Percentiles rank a stretch among this genome's conserved stretches.
These are phyloP conservation scores for Colletotrichum sp. DNA, from an alignment of 2,329 filamentous ascomycete species.

Conservation along the genomic window DNA sequence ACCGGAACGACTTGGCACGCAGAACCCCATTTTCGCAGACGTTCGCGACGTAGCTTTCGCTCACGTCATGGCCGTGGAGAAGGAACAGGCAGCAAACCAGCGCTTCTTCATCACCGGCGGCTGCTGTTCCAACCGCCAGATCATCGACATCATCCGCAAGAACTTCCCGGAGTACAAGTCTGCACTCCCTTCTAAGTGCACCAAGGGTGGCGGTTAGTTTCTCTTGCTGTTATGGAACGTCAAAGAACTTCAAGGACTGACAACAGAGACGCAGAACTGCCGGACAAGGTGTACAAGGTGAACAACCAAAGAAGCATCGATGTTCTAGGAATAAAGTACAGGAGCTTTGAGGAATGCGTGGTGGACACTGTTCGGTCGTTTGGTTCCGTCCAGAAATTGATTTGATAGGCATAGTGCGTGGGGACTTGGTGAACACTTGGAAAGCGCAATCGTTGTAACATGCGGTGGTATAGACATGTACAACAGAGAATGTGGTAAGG, in stretches of 20 bases:
- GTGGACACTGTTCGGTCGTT: background rate
- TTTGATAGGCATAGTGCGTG: background rate
- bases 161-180: background rate
- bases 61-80: background rate
- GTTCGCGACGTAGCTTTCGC: background rate
- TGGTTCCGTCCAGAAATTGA: background rate
- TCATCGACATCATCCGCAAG: background rate
- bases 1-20: background rate
- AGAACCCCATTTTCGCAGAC: background rate
- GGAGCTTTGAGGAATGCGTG: background rate
- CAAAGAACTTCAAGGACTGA: background rate
- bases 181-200: background rate
- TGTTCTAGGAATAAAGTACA: background rate
- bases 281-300: background rate
- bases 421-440: too few species aligned
- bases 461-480: too few species aligned
- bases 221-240: accelerated
- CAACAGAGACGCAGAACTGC: background rate
- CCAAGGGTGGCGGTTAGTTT: background rate
- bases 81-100: background rate
- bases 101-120: background rate
- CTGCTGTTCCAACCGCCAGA: background rate
- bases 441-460: too few species aligned
- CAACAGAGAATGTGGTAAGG: too few species aligned
- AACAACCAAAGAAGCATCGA: background rate